Conservation (phyloP, 129 eudicot species). For the Flaveria bidentis region DNA sequence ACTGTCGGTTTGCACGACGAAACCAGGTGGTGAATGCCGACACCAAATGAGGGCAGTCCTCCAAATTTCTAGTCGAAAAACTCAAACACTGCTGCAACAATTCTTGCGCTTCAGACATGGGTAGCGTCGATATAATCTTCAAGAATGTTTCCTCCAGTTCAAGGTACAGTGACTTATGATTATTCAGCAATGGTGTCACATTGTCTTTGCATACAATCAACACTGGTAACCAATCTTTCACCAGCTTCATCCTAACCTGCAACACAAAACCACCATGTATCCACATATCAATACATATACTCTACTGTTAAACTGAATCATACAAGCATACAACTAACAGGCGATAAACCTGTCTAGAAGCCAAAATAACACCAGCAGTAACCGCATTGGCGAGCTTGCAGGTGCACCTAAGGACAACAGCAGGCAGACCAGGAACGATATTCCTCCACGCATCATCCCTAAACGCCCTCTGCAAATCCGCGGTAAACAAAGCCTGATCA, state of each 20-base stretch:
- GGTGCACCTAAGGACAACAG: constrained; percentile 68
- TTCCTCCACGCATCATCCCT: constrained; percentile 87
- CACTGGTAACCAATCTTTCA: constrained; percentile 90
- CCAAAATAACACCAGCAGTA: constrained; percentile 73
- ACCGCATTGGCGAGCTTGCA: constrained; percentile 75
- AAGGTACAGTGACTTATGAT: constrained; percentile 51
- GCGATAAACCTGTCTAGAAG: constrained; percentile 62
- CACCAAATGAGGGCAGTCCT: constrained; percentile 88
- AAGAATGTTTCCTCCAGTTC: constrained; percentile 80
- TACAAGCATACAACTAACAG: no score
- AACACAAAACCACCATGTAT: constrained; percentile 38
- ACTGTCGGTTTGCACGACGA: constrained; percentile 67
- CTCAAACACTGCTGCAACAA: constrained; percentile 86
- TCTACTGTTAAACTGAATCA: no score
- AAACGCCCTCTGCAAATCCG: constrained; percentile 85
- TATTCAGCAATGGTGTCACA: constrained; percentile 47
- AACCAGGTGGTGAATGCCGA: constrained; percentile 95
- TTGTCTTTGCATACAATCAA: constrained; percentile 73
- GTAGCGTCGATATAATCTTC: constrained; percentile 73
- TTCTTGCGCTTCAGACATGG: constrained; percentile 78
- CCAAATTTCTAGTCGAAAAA: constrained; percentile 83
- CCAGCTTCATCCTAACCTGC: constrained; percentile 87
- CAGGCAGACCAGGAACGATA: constrained; percentile 85
- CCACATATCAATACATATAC: background rate
- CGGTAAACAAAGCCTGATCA: constrained; percentile 61